phyloP scores from a whole-genome alignment of 208 protist genomes.

The Sergeia podlipaevii region DNA sequence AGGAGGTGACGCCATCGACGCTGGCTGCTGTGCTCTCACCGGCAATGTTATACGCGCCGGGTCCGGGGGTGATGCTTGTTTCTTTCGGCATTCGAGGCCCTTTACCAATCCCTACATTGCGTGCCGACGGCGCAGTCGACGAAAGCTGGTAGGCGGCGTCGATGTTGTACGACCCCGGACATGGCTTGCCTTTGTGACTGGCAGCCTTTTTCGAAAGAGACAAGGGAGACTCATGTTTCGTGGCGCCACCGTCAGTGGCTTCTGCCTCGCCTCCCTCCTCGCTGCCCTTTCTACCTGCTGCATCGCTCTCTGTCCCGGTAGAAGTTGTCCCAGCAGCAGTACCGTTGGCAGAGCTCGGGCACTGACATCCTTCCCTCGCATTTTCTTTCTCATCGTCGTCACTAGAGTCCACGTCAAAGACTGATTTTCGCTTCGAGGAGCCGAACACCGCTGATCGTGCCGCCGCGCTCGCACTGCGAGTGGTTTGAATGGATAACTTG shows the following conservation, averaged over 20 bases:
- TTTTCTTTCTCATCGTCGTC: background rate
- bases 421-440: constrained; percentile 24
- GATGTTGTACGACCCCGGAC: constrained; percentile 63
- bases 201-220: no score
- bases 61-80: constrained; percentile 21
- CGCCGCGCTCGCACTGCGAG: no score
- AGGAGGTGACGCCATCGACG: background rate
- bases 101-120: no score
- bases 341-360: no score
- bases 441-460: constrained; percentile 32
- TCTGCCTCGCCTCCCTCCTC: no score
- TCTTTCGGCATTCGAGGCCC: constrained; percentile 18
- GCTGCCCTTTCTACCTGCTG: no score
- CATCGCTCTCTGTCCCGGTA: no score
- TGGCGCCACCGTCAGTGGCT: no score
- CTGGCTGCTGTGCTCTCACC: background rate
- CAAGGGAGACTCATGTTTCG: no score
- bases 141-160: constrained; percentile 29
- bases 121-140: background rate
- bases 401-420: constrained; percentile 13
- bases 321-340: no score
- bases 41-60: constrained; percentile 13
- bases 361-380: no score
- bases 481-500: no score
- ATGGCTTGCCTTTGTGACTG: constrained; percentile 21